Evolutionary conservation across 2,329 filamentous ascomycete genomes (phyloP), one percentile per base, ranked within the genome.

Genomic region (Sporothrix mexicana): DNA sequence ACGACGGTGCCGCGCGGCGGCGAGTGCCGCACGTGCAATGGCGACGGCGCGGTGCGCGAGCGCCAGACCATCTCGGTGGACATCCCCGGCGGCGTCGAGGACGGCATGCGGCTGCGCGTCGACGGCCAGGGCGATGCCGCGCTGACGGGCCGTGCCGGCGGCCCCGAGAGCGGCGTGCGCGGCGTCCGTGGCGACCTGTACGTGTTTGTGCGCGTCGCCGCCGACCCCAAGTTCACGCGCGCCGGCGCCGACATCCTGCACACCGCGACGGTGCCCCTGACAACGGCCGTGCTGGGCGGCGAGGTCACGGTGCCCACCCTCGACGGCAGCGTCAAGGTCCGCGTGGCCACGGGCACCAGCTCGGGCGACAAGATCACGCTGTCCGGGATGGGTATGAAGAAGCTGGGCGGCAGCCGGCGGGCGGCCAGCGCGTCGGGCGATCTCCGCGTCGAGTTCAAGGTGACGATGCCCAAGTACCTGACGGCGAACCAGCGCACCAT

Each of bases 11-110:
- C 96, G 2, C 89, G 88, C 77, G 94, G 94, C 61, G 91, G 90
- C 12, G 93, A 97, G 79, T 99, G 96, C 82, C 85, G 86, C 73
- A 88, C 89, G 0, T 99, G 96, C 81, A 84, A 86, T 74, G 96
- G 96, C 51, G 90, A 94, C 71, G 96, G 96, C 62, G 95, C 97
- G 17, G 88, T 94, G 49, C 88, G 94, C 77, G 93, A 97, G 78
- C 88, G 90, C 74, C 94, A 93, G 84, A 93, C 92, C 0, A 90
- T 99, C 68, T 92, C 88, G 41, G 88, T 99, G 59, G 95, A 98
- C 77, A 98, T 99, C 62, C 96, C 96, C 0, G 94, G 93, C 25
- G 96, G 96, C 76, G 94, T 99, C 45, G 96, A 98, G 80, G 95
- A 99, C 80, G 95, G 95, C 72, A 98, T 98, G 95, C 90, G 94